These are phyloP conservation scores for Schoenoplectus triqueter DNA, from an alignment of 202 grass and related monocot species.

Conservation along the genomic window DNA sequence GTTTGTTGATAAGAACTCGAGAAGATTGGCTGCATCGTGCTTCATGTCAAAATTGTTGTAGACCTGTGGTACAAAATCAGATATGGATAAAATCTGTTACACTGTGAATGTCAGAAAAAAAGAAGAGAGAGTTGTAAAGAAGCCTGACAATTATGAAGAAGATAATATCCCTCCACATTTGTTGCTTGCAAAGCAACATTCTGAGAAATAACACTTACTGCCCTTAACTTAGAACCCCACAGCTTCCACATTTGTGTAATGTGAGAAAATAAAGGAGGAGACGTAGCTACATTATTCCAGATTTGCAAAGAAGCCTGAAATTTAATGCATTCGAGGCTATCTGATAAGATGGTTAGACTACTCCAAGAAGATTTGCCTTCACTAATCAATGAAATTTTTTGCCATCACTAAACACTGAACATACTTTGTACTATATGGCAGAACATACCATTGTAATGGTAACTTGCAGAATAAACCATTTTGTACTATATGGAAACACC, in stretches of 20 bases:
- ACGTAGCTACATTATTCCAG: background rate
- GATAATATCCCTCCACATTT: conserved; percentile 15
- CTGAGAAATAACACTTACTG: background rate
- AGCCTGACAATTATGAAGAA: background rate
- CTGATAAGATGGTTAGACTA: background rate
- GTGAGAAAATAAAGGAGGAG: background rate
- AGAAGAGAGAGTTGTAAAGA: background rate
- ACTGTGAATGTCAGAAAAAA: no score
- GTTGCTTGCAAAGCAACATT: conserved; percentile 14
- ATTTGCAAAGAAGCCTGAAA: no score
- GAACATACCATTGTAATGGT: no score
- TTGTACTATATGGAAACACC: background rate
- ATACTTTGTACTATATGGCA: no score
- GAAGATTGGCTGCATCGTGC: conserved; percentile 82
- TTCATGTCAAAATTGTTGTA: conserved; percentile 98
- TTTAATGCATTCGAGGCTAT: no score
- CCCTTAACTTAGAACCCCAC: background rate
- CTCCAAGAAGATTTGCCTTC: no score
- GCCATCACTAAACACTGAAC: conserved; percentile 13
- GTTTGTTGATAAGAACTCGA: conserved; percentile 72
- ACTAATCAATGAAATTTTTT: no score
- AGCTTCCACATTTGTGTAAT: background rate
- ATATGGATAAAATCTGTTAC: conserved; percentile 18
- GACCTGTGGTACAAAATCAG: conserved; percentile 53
- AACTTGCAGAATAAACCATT: no score